Evolutionary conservation across 345 rosid species (phyloP), one percentile per base, ranked within the genome.

Genomic region (Salix viminalis): DNA sequence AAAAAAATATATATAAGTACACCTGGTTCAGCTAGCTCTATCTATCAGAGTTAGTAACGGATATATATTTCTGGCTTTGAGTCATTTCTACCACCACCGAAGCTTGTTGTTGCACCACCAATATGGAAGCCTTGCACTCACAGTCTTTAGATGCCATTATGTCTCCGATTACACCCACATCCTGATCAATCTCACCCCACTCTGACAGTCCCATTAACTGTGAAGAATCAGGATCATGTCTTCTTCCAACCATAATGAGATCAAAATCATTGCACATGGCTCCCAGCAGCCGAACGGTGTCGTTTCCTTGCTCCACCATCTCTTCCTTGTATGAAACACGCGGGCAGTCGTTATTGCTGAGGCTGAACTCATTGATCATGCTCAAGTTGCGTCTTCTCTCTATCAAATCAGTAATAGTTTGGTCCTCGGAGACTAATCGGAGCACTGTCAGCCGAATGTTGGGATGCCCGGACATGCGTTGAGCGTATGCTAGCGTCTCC

Each of bases 151-250:
- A 81, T 26, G 79, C 81, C 76, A 88, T 61, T 34, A 84, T 44
- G 74, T 84, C 86, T 56, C 90, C 88, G 19, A 86, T 28, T 5
- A 79, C 85, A 50, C 90, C 85, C 39, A 83, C 72, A 28, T 88
- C 89, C 26, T 83, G 76, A 46, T 46, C 16, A 60, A 84, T 44
- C 44, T 83, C 77, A 52, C 77, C 81, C 89, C 89, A 88, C 9
- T 81, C 80, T 2, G 84, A 71, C 23, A 88, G 52, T 24, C 90
- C 90, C 36, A 23, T 42, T 72, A 83, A 62, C 24, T 78, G 32
- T 21, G 69, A 5, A 2, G 83, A 83, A 65, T 75, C 3, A 7
- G 71, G 74, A 56, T 76, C 83, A 67, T 83, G 90, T 73, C 86
- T 79, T 70, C 84, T 84, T 37, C 90, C 90, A 23, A 76, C 90